Conservation (phyloP, 306 rosid genomes). For the Corylus avellana region DNA sequence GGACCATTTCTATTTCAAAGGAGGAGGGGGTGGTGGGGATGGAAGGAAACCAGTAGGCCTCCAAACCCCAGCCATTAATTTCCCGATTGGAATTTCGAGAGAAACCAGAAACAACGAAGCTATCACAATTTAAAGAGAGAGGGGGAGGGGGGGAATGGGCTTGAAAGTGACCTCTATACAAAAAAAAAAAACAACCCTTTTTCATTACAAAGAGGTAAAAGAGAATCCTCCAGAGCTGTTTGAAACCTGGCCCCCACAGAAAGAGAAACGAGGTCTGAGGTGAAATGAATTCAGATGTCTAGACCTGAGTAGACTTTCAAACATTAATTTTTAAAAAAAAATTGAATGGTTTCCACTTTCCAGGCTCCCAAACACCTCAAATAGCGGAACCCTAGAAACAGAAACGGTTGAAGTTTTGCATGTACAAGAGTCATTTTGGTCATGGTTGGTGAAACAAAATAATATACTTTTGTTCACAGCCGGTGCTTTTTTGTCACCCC, state of each 20-base stretch:
- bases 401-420: not conserved
- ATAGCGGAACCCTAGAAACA: not conserved
- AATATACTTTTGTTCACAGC: too few species aligned
- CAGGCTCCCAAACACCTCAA: not conserved
- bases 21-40: conserved; percentile 13
- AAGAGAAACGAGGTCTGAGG: not conserved
- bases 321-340: too few species aligned
- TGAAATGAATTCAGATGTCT: not conserved
- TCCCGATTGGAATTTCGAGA: conserved; percentile 6
- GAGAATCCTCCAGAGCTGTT: not conserved
- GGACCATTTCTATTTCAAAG: conserved; percentile 28
- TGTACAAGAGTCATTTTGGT: too few species aligned
- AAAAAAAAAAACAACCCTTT: conserved; percentile 25
- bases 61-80: conserved; percentile 30
- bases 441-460: not conserved
- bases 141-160: conserved; percentile 32
- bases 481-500: too few species aligned
- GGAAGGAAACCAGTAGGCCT: conserved; percentile 40
- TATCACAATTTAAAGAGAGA: conserved; percentile 28
- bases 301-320: not conserved
- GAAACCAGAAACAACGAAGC: conserved; percentile 22
- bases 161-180: conserved; percentile 26
- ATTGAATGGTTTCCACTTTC: too few species aligned
- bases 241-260: not conserved
- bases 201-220: not conserved